Base-by-base conservation (phyloP, 306 rosid genomes). In the Arachis hypogaea region DNA sequence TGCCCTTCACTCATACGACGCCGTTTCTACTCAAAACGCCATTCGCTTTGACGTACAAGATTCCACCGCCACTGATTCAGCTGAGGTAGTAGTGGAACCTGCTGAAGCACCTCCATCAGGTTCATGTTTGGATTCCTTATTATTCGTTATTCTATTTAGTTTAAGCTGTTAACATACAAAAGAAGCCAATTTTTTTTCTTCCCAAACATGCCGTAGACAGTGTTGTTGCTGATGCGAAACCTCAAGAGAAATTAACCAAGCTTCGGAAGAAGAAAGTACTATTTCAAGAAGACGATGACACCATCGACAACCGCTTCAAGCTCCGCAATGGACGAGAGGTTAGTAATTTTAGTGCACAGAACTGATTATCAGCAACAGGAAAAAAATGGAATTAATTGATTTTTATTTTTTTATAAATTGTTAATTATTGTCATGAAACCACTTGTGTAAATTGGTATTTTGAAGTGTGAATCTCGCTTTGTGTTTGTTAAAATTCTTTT, bases 321-420 rank as follows among this genome's bases (percentile, higher is more conserved):
- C 89, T 88, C 50, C 88, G 92, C 38, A 89, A 94, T 77, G 98
- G 99, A 73, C 88, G 73, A 68, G 97, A 92, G 92, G 98, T 90
- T 5, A 6, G 72, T 33, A 33, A 33, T 33, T 22, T 22, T 1
- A 22, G 28, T 22, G 28, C 28, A 22, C 28, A 22, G 28, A 22
- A 22, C 28, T 22, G 0, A 22, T 22, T 22, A 22, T 22, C 28
- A 22, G 28, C 28, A 22, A 22, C 38, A 33, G 38, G 38, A 33
- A 33, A 33, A 33, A 33, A 33, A 33, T 33, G 38, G 38, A 33
- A 33, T 33, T 33, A 33, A 33, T 33, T 33, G 38, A 2, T 33
- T 2, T 33, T 33, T 33, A 33, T 33, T 33, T 33, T 1, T 33
- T 33, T 33, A 33, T 33, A 33, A 33, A 33, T 33, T 33, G 38